Conservation (phyloP, 2,329 filamentous ascomycete genomes). For the Rutstroemia sydowiana region DNA sequence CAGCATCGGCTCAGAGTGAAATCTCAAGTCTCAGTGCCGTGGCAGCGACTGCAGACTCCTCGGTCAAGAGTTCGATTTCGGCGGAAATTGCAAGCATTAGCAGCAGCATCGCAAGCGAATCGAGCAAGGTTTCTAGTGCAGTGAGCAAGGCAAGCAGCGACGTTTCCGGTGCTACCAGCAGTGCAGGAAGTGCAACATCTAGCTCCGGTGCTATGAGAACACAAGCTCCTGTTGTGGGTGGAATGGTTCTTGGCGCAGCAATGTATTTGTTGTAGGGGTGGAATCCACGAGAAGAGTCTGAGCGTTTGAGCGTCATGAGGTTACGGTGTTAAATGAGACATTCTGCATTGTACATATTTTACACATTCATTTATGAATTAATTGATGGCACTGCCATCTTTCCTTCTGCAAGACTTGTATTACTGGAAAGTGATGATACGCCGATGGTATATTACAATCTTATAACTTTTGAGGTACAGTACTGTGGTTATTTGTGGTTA, state of each 20-base stretch:
- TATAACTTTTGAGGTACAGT: no score
- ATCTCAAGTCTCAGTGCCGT: conserved; percentile 4
- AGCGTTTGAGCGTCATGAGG: background rate
- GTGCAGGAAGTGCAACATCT: background rate
- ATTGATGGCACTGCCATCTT: background rate
- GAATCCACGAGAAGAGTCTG: background rate
- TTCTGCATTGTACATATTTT: background rate
- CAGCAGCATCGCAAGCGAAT: background rate
- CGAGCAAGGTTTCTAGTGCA: background rate
- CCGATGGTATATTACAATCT: no score
- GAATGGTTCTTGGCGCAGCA: conserved; percentile 2
- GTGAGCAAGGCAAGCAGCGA: conserved; percentile 2
- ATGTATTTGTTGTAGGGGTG: conserved; percentile 7
- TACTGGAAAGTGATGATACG: background rate
- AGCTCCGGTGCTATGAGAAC: conserved; percentile 7
- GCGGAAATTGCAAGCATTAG: conserved; percentile 3
- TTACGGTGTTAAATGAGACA: background rate
- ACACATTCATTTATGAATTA: background rate
- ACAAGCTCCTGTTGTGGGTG: conserved; percentile 5
- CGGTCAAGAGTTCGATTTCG: conserved; percentile 4
- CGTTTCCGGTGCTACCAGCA: background rate
- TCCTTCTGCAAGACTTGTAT: background rate
- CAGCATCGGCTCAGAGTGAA: background rate
- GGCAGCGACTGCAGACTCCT: background rate
- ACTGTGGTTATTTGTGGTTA: no score